phyloP scores from a whole-genome alignment of 805 yeast genomes.

The Naumovozyma dairenensis region DNA sequence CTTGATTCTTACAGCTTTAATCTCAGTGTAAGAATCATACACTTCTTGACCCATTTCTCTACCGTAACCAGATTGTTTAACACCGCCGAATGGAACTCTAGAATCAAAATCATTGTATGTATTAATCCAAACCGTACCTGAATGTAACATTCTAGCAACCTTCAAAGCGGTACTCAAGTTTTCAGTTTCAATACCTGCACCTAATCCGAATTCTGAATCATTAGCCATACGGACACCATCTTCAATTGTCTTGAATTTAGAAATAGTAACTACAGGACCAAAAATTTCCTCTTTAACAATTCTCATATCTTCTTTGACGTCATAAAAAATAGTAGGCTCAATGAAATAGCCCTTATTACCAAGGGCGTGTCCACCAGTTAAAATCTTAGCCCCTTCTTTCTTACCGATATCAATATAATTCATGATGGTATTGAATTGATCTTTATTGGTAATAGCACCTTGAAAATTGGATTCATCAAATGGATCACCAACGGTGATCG shows the following conservation, averaged over 20 bases:
- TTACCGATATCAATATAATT: slow-evolving; percentile 59
- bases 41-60: slow-evolving; percentile 81
- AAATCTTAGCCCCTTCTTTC: slow-evolving; percentile 53
- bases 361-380: slow-evolving; percentile 62
- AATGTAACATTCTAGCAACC: slow-evolving; percentile 54
- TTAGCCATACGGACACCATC: slow-evolving; percentile 61
- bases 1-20: slow-evolving; percentile 61
- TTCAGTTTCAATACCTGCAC: slow-evolving; percentile 70
- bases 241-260: slow-evolving; percentile 58
- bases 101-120: slow-evolving; percentile 72
- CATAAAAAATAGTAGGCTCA: slow-evolving; percentile 65
- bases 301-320: slow-evolving; percentile 51
- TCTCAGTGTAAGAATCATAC: slow-evolving; percentile 64
- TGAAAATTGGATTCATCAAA: slow-evolving; percentile 57
- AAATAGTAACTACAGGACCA: slow-evolving; percentile 67
- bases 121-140: slow-evolving; percentile 76
- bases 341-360: slow-evolving; percentile 63
- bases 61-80: slow-evolving; percentile 72
- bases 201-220: slow-evolving; percentile 65
- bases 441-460: slow-evolving; percentile 70
- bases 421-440: slow-evolving; percentile 60
- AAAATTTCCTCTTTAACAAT: slow-evolving; percentile 68
- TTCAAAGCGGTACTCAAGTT: slow-evolving; percentile 50
- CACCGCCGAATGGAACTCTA: slow-evolving; percentile 75
- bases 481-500: slow-evolving; percentile 68